A percentile compares a stretch with the other conserved stretches of the same genome.
These are phyloP conservation scores for Theobroma grandiflorum DNA, from an alignment of 441 rosid genomes.

Conservation along the genomic window DNA sequence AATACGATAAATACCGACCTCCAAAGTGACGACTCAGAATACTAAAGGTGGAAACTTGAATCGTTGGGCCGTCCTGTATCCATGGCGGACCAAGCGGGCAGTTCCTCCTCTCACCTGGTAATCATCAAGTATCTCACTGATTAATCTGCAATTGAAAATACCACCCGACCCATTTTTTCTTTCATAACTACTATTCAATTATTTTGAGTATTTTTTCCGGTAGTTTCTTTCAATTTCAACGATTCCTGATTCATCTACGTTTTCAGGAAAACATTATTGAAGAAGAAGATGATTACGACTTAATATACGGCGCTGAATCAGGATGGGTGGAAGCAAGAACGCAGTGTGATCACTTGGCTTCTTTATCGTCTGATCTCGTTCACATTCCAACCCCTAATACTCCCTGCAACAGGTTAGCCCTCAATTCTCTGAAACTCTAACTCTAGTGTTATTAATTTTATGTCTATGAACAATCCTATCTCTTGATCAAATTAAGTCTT, in stretches of 20 bases:
- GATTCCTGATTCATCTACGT: not conserved
- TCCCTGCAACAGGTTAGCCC: slow-evolving; percentile 67
- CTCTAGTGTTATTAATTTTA: not conserved
- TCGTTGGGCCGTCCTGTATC: not conserved
- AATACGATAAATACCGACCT: too few species aligned
- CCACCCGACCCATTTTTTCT: not conserved
- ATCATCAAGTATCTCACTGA: not conserved
- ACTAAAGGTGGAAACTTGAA: not conserved
- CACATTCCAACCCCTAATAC: slow-evolving; percentile 74
- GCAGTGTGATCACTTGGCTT: slow-evolving; percentile 76
- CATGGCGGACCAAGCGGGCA: slow-evolving; percentile 26
- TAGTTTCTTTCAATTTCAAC: slow-evolving; percentile 3
- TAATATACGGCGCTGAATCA: slow-evolving; percentile 66
- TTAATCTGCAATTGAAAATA: not conserved
- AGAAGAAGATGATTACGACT: slow-evolving; percentile 48
- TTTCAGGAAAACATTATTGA: slow-evolving; percentile 40
- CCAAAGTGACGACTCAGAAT: too few species aligned
- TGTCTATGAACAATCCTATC: not conserved
- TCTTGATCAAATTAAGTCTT: not conserved
- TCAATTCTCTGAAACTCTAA: not conserved
- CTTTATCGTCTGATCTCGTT: slow-evolving; percentile 65
- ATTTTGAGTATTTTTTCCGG: too few species aligned
- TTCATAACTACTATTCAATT: not conserved
- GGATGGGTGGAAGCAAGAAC: slow-evolving; percentile 96
- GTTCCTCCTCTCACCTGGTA: slow-evolving; percentile 52